Conservation (phyloP, 1,284 basidiomycete genomes). For the Xanthoconium separans region DNA sequence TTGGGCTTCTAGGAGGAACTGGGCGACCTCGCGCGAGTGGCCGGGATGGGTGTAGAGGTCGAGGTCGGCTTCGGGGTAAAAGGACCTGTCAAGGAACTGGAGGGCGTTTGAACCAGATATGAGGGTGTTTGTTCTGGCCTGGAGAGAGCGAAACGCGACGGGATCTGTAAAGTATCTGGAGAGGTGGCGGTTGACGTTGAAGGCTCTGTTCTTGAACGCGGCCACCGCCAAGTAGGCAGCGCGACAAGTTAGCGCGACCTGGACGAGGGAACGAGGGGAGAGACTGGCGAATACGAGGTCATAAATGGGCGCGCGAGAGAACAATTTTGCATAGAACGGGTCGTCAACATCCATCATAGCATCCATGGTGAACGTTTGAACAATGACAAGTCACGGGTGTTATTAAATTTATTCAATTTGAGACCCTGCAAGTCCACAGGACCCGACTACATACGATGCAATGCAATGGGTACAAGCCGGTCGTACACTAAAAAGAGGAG, state of each 20-base stretch:
- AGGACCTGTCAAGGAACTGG: slow-evolving; percentile 45
- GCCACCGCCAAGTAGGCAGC: slow-evolving; percentile 2
- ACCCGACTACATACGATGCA: slow-evolving; percentile 24
- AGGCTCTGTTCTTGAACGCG: slow-evolving; percentile 18
- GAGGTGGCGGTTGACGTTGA: slow-evolving; percentile 28
- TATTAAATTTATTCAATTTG: too few relatives aligned
- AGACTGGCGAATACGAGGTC: slow-evolving; percentile 19
- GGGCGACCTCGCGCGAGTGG: slow-evolving; percentile 25
- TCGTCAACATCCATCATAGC: slow-evolving; percentile 6
- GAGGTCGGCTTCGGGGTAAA: slow-evolving; percentile 47
- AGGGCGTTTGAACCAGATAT: slow-evolving; percentile 52
- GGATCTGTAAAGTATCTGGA: slow-evolving; percentile 28
- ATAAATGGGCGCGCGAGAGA: slow-evolving; percentile 22
- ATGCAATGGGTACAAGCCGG: slow-evolving; percentile 10
- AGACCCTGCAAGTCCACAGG: slow-evolving; percentile 21
- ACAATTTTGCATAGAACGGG: background rate
- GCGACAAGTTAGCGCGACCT: slow-evolving; percentile 18
- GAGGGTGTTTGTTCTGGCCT: slow-evolving; percentile 42
- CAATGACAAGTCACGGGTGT: too few relatives aligned
- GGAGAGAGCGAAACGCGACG: slow-evolving; percentile 42
- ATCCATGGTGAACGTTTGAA: too few relatives aligned
- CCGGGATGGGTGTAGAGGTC: slow-evolving; percentile 43
- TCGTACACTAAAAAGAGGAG: background rate
- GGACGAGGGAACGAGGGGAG: slow-evolving; percentile 16
- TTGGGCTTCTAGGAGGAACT: slow-evolving; percentile 27